Evolutionary conservation across 371 early-diverging fungal genomes (phyloP).

Genomic region (Mortierella sp.): DNA sequence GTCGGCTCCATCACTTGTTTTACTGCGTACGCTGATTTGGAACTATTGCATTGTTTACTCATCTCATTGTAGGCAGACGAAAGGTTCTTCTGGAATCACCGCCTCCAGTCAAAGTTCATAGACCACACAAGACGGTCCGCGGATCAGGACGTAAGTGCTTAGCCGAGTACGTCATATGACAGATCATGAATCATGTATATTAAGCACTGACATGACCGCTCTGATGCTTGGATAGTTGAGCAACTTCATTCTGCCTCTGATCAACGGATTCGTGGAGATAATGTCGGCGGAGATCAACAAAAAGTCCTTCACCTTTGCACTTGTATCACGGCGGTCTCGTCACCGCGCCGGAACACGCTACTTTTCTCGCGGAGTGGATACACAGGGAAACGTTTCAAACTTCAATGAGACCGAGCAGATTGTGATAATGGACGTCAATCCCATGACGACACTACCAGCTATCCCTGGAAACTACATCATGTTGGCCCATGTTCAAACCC

Average conservation of each 20-base stretch:
- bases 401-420: constrained; percentile 99
- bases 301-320: constrained; percentile 72
- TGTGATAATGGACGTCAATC: constrained; percentile 64
- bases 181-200: not conserved
- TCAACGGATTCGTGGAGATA: constrained; percentile 85
- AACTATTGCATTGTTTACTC: not conserved
- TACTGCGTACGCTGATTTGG: not conserved
- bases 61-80: constrained; percentile 73
- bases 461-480: constrained; percentile 44
- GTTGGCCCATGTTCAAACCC: constrained; percentile 89
- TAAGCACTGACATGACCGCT: not conserved
- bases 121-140: constrained; percentile 55
- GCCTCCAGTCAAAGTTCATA: constrained; percentile 73
- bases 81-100: constrained; percentile 92
- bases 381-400: constrained; percentile 95
- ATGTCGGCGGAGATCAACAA: constrained; percentile 64
- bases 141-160: constrained; percentile 61
- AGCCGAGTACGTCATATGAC: not conserved
- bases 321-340: constrained; percentile 87
- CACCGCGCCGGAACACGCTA: constrained; percentile 89
- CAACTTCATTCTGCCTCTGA: constrained; percentile 88
- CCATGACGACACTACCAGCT: constrained; percentile 12
- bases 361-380: constrained; percentile 95
- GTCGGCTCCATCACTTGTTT: not conserved
- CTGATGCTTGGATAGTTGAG: constrained; percentile 58